Base-by-base conservation (phyloP, 2,329 filamentous ascomycete genomes). In the Parastagonospora avenae region DNA sequence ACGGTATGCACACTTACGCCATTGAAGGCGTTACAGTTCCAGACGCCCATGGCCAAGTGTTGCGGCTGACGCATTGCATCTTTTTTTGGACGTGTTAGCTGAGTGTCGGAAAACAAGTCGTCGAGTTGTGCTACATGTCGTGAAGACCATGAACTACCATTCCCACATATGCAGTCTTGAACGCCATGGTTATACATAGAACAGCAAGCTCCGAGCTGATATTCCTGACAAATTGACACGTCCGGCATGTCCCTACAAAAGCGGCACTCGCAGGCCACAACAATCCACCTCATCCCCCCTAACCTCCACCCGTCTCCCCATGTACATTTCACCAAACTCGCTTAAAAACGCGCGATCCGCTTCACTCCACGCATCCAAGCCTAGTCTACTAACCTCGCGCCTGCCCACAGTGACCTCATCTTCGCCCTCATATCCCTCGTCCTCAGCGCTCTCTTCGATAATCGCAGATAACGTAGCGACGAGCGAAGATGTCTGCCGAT, bases 351-450 rank as follows among this genome's bases (percentile, higher is more conserved):
- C 77, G n/a, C 82, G 83, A 67, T 93, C 90, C 12, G 78, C 78
- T 29, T 81, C 78, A 67, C 88, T 92, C 89, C 90, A 94, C 1
- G 86, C 80, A 62, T 94, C 90, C 15, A 94, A 79, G 0, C 90
- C 90, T 85, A 93, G 88, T 39, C 80, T 78, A 51, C 84, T 81
- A 42, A 93, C 70, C 47, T 89, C 85, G 24, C 86, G 85, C 57
- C 82, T 84, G 55, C 82, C 82, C 16, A 80, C 77, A 42, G 90
- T 73, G 14, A 54, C 57, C 16, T 56, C 50, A 11, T 40, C 55
- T n/a, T 56, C 57, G 8, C 46, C 60, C 4, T 59, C 60, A 14
- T 64, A 60, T 4, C 55, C 67, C 15, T 57, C 68, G 4, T 69
- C 70, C 32, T 75, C 75, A 12, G 68, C 64, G 4, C 75, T 75